Evolutionary conservation across 805 yeast species (phyloP).

Genomic region (Saturnispora zaruensis): DNA sequence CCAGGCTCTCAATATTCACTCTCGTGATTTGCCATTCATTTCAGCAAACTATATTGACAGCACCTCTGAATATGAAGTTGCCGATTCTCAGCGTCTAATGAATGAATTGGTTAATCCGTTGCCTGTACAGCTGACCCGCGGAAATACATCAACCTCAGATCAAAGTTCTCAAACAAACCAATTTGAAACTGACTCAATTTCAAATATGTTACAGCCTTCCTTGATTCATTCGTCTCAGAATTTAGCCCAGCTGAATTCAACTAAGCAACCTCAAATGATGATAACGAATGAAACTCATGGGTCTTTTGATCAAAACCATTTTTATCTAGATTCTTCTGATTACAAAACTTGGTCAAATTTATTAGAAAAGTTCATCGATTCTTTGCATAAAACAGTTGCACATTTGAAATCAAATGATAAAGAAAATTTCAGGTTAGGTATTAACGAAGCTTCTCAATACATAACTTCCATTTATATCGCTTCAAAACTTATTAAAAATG

Average conservation of each 20-base stretch:
- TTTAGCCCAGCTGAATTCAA: not conserved
- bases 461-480: conserved; percentile 46
- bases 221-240: not conserved
- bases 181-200: not conserved
- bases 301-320: not conserved
- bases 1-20: conserved; percentile 49
- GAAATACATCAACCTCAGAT: not conserved
- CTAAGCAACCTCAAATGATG: not conserved
- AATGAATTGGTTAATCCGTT: conserved; percentile 18
- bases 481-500: conserved; percentile 45
- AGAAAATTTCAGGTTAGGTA: conserved; percentile 44
- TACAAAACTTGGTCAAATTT: conserved; percentile 52
- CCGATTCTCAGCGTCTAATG: conserved; percentile 18
- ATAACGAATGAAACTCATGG: not conserved
- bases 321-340: conserved; percentile 35
- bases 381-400: conserved; percentile 40
- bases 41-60: conserved; percentile 30
- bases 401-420: conserved; percentile 44
- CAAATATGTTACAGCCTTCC: not conserved
- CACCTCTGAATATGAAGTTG: conserved; percentile 26
- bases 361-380: conserved; percentile 37
- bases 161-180: not conserved
- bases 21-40: conserved; percentile 49
- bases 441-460: conserved; percentile 45
- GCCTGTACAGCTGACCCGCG: conserved; percentile 12